A percentile compares a stretch with the other conserved stretches of the same genome.
Evolutionary conservation across 1,284 basidiomycete genomes (phyloP).

Genomic region (Cutaneotrichosporon arboriforme): DNA sequence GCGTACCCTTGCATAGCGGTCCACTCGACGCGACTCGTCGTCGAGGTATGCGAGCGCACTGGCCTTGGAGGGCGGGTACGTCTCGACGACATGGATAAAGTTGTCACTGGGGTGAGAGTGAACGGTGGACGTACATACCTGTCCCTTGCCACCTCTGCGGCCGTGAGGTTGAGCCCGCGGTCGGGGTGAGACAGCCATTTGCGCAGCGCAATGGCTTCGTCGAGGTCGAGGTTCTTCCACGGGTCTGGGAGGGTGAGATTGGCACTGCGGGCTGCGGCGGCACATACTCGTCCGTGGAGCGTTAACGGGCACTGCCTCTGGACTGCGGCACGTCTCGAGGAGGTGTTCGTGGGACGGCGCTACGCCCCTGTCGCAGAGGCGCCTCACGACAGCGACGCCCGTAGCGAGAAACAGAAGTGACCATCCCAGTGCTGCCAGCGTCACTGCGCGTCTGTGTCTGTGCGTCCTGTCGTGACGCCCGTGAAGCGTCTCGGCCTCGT

Average conservation of each 20-base stretch:
- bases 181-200: conserved; percentile 52
- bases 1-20: conserved; percentile 31
- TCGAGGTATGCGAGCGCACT: conserved; percentile 29
- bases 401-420: too few relatives aligned
- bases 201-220: conserved; percentile 51
- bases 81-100: conserved; percentile 34
- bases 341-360: background rate
- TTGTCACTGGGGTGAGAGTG: conserved; percentile 29
- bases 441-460: too few relatives aligned
- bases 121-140: background rate
- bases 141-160: conserved; percentile 13
- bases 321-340: background rate
- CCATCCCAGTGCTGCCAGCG: too few relatives aligned
- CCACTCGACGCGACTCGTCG: conserved; percentile 8
- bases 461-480: too few relatives aligned
- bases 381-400: too few relatives aligned
- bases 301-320: background rate
- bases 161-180: conserved; percentile 51
- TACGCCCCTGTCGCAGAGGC: too few relatives aligned
- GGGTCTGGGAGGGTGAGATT: conserved; percentile 18
- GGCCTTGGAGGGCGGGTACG: conserved; percentile 33
- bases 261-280: background rate
- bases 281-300: conserved; percentile 2
- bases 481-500: too few relatives aligned
- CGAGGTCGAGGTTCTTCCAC: conserved; percentile 35